These are phyloP conservation scores for Hyaloperonospora brassicae DNA, from an alignment of 352 stramenopile species.

Conservation along the genomic window DNA sequence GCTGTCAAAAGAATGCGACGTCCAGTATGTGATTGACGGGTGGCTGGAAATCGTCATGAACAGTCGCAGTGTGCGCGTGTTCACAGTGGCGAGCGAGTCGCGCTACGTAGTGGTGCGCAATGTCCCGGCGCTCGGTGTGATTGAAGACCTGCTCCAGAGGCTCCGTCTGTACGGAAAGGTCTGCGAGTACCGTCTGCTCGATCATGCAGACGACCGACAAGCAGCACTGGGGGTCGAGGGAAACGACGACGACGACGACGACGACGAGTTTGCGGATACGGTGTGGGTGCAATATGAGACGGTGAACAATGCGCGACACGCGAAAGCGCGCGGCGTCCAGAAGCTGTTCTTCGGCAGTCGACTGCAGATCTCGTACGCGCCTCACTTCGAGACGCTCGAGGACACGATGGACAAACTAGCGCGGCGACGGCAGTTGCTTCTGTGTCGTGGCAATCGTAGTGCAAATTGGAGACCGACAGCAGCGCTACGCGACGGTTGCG, in stretches of 20 bases:
- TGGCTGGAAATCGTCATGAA: slow-evolving; percentile 20
- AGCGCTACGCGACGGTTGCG: background rate
- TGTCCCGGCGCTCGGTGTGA: slow-evolving; percentile 46
- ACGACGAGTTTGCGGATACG: slow-evolving; percentile 44
- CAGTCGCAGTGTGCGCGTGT: slow-evolving; percentile 34
- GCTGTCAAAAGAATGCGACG: no score
- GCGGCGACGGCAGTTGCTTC: slow-evolving; percentile 48
- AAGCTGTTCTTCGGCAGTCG: slow-evolving; percentile 63
- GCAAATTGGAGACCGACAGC: background rate
- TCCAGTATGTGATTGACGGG: slow-evolving; percentile 12
- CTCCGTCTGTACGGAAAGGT: slow-evolving; percentile 48
- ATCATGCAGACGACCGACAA: slow-evolving; percentile 39
- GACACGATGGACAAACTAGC: slow-evolving; percentile 61
- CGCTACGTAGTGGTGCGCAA: slow-evolving; percentile 55
- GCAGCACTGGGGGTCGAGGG: slow-evolving; percentile 18
- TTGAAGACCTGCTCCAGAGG: slow-evolving; percentile 45
- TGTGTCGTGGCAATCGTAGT: slow-evolving; percentile 21
- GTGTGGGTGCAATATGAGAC: slow-evolving; percentile 73
- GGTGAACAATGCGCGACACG: slow-evolving; percentile 64
- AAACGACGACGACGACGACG: slow-evolving; percentile 10
- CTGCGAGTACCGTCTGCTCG: slow-evolving; percentile 40
- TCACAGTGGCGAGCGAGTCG: slow-evolving; percentile 53
- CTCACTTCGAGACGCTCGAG: slow-evolving; percentile 44
- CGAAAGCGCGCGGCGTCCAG: slow-evolving; percentile 45
- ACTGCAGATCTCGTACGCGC: slow-evolving; percentile 54